Base-by-base conservation (phyloP, 2,329 filamentous ascomycete species). In the Sclerotiophoma versabilis region DNA sequence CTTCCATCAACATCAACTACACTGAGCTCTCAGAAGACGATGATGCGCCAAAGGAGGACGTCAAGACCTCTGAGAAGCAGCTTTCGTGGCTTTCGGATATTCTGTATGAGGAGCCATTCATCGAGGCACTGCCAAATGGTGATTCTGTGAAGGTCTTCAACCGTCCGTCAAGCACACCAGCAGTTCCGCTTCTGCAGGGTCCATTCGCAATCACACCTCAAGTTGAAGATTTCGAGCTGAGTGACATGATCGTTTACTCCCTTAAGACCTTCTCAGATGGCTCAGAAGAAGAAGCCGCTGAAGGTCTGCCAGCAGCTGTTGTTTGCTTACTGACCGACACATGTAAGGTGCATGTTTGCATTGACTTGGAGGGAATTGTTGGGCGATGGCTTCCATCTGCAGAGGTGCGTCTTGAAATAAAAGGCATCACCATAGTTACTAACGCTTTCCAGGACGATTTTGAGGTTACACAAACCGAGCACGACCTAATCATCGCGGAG, bases 1-100 rank as follows among this genome's bases (percentile, higher is more conserved):
- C 93, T 0, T 90, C 90, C 8, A 90, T 96, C 52, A 87, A 96
- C 22, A 87, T 90, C 32, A 92, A 91, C 60, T 65, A 70, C 39
- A 63, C 60, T 14, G 63, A 70, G 33, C 43, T 69, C 17, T 63
- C 69, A 5, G 69, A 74, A 20, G 59, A 70, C 17, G 39, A 51
- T 4, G 47, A 57, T 14, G 79, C 81, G 38, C 75, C 81, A 32
- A 76, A 82, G 12, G 62, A 73, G 73, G 63, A 75, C 42, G 29
- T 71, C 57, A 55, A 64, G 30, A 79, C 76, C 10, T 75, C 75
- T 23, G 78, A 82, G 23, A 83, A 85, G 55, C 86, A 87, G 62
- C 79, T 82, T 49, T 78, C 81, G 41, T 88, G 85, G 85, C 76
- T 88, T 4, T 76, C 78, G 11, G 73, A 75, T 38, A 70, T 76